Evolutionary conservation across 305 asterid genomes (phyloP).

Genomic region (Fraxinus paxiana): DNA sequence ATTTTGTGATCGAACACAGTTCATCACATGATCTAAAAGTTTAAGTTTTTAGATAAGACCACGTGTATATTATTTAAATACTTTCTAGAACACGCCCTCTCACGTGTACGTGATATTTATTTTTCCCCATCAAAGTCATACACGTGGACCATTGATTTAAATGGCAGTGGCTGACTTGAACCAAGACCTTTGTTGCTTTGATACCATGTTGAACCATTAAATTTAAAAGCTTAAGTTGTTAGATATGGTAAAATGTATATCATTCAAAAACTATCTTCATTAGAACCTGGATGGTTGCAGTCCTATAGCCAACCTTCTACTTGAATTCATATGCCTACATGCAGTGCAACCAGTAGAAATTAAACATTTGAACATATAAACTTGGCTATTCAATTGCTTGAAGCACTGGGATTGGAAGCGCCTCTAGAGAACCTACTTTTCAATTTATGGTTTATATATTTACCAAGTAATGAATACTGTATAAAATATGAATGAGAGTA

Average conservation of each 20-base stretch:
- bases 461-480: not conserved
- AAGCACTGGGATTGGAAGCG: not conserved
- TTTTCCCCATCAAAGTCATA: not conserved
- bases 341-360: not conserved
- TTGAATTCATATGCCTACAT: not conserved
- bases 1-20: not conserved
- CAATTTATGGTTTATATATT: not conserved
- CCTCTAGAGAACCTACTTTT: not conserved
- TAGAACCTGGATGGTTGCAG: slow-evolving; percentile 2
- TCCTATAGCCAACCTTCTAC: not conserved
- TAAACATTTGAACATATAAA: not conserved
- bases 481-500: not conserved
- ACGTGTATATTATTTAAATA: not conserved
- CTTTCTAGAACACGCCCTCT: not conserved
- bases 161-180: not conserved
- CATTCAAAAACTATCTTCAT: not conserved
- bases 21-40: not conserved
- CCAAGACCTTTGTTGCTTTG: not conserved
- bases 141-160: not conserved
- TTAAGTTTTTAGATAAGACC: not conserved
- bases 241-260: not conserved
- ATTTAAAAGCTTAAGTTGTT: not conserved
- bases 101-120: not conserved
- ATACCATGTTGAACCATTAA: not conserved
- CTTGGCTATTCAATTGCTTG: slow-evolving; percentile 1